Base-by-base conservation (phyloP, 768 basidiomycete genomes). In the Hygrocybe punicea region DNA sequence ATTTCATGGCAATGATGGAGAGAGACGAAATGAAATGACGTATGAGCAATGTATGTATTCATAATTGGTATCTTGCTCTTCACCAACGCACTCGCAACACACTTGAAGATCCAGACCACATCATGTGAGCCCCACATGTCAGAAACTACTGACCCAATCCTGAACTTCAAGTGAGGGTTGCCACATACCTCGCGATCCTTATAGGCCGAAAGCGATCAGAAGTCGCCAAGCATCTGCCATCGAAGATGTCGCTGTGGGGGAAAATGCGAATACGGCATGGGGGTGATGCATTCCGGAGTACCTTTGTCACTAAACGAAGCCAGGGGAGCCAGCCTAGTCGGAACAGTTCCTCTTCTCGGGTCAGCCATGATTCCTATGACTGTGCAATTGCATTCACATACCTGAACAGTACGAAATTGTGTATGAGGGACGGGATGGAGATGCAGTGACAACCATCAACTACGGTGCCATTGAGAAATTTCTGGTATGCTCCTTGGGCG, bases 91-190 rank as follows among this genome's bases (percentile, higher is more conserved):
- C n/a, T n/a, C 23, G 14, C 21, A n/a, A n/a, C 16, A 48, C 40
- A 36, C 17, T 33, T 2, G 11, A 25, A 70, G 69, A 70, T 59
- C 60, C 58, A 0, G 44, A 49, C 3, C 24, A 56, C 7, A 56
- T 69, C n/a, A 35, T 70, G 11, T 33, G 59, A 2, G 4, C 42
- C 1, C 68, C 69, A 1, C 57, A n/a, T n/a, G n/a, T n/a, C n/a
- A n/a, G n/a, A n/a, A n/a, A n/a, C 1, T 58, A 54, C 29, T 16
- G 23, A 16, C n/a, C 29, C 13, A 51, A n/a, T n/a, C n/a, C 49
- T 23, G 16, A 11, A 13, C 56, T 33, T 58, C n/a, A n/a, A n/a
- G n/a, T n/a, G n/a, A n/a, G n/a, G n/a, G n/a, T n/a, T n/a, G 62
- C 65, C 0, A 19, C 21, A 4, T 70, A 69, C 40, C 63, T 65